Evolutionary conservation across 371 early-diverging fungal genomes (phyloP).

Genomic region (Zopfochytrium polystomum): DNA sequence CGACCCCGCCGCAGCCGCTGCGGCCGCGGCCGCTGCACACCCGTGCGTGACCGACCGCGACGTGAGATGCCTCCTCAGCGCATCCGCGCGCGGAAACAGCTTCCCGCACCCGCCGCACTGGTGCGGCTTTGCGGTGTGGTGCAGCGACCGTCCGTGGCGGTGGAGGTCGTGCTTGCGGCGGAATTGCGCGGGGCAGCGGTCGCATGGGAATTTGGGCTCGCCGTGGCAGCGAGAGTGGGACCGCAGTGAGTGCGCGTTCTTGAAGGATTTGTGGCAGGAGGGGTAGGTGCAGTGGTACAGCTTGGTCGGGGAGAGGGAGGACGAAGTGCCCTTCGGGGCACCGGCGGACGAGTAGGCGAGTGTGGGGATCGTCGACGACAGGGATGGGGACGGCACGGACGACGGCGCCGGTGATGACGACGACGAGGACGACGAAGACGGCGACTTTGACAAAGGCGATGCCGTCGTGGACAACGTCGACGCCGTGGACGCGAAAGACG

Average conservation of each 20-base stretch:
- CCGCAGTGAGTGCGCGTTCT: constrained; percentile 3
- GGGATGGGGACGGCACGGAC: background rate
- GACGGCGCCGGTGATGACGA: background rate
- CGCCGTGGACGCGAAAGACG: too few relatives aligned
- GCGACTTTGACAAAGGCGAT: background rate
- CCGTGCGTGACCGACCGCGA: background rate
- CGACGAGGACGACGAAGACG: background rate
- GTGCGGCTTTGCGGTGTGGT: constrained; percentile 1
- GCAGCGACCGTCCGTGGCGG: constrained; percentile 14
- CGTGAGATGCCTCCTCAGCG: constrained; percentile 16
- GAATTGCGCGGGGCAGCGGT: constrained; percentile 12
- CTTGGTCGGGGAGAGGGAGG: background rate
- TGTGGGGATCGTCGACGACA: background rate
- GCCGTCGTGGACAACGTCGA: background rate
- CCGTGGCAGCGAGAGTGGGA: constrained; percentile 17
- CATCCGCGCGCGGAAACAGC: constrained; percentile 17
- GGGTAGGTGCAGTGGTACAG: constrained; percentile 13
- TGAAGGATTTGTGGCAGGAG: constrained; percentile 8
- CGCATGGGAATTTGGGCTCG: constrained; percentile 7
- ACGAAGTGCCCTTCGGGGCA: background rate
- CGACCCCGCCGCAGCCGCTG: background rate
- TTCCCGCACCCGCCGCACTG: constrained; percentile 7
- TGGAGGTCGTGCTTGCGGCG: constrained; percentile 21
- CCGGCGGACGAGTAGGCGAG: background rate
- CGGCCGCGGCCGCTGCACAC: constrained; percentile 6